These are phyloP conservation scores for Orychophragmus violaceus DNA, from an alignment of 345 rosid species.

Conservation along the genomic window DNA sequence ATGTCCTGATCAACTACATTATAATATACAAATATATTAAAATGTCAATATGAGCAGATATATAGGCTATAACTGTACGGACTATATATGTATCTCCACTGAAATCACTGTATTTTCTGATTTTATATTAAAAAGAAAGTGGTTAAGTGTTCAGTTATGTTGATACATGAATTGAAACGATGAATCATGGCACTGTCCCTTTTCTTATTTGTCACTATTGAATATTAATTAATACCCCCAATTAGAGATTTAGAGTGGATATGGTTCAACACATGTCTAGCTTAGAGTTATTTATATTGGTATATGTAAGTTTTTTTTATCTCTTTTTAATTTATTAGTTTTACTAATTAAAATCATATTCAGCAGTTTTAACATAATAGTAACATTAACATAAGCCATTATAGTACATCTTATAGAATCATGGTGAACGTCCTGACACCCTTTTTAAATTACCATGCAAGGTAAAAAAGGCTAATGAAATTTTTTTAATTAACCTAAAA, in stretches of 20 bases:
- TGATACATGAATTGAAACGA: not conserved
- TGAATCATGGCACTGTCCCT: not conserved
- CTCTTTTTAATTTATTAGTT: not conserved
- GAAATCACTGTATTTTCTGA: not conserved
- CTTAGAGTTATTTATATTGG: too few relatives aligned
- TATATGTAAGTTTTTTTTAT: not conserved
- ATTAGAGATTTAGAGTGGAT: not conserved
- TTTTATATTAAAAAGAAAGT: not conserved
- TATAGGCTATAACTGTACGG: constrained; percentile 1
- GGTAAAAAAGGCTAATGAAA: too few relatives aligned
- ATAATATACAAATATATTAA: not conserved
- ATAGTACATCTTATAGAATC: not conserved
- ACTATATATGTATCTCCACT: not conserved
- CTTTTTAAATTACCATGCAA: not conserved
- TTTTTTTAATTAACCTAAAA: too few relatives aligned
- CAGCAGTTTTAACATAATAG: not conserved
- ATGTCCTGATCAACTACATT: constrained; percentile 23
- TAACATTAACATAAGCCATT: not conserved
- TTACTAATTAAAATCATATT: not conserved
- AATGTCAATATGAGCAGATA: not conserved
- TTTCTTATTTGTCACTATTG: not conserved
- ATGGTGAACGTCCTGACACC: not conserved
- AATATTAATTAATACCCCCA: not conserved
- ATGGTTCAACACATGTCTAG: not conserved
- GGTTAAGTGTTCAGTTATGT: not conserved